Conservation (phyloP, 257 asterid genomes). For the Penstemon barbatus region DNA sequence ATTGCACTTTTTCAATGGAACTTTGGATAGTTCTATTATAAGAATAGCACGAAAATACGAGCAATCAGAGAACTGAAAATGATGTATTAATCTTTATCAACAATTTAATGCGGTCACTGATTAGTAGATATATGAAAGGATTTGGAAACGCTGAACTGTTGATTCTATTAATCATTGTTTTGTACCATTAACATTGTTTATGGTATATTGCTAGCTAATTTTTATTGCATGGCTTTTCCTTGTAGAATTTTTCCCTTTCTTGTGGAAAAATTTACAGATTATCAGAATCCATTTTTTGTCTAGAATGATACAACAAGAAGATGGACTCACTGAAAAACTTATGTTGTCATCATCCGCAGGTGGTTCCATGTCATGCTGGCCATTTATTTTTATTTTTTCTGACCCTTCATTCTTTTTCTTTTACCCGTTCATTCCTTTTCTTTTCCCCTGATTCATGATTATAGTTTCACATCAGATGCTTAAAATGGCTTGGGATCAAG, state of each 20-base stretch:
- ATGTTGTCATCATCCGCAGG: conserved; percentile 41
- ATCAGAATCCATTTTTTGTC: conserved; percentile 30
- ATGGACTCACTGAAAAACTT: conserved; percentile 35
- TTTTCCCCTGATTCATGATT: too few relatives aligned
- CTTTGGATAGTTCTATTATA: not conserved
- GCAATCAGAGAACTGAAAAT: not conserved
- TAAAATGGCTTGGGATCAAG: conserved; percentile 40
- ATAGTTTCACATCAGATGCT: conserved; percentile 42
- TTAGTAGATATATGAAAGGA: not conserved
- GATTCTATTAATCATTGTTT: conserved; percentile 11
- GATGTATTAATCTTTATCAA: not conserved
- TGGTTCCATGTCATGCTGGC: conserved; percentile 29
- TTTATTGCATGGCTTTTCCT: conserved; percentile 12
- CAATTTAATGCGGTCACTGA: not conserved
- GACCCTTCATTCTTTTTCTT: too few relatives aligned
- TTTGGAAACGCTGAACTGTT: not conserved
- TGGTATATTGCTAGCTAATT: conserved; percentile 13
- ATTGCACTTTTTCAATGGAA: not conserved
- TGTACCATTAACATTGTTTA: not conserved
- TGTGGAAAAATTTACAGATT: conserved; percentile 21
- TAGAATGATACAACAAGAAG: conserved; percentile 29
- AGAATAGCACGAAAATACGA: too few relatives aligned
- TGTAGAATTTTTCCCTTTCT: conserved; percentile 32
- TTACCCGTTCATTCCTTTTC: too few relatives aligned
- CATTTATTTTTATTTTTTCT: too few relatives aligned